These are phyloP conservation scores for Phlegmacium glaucopus DNA, from an alignment of 768 basidiomycete species.

Conservation along the genomic window DNA sequence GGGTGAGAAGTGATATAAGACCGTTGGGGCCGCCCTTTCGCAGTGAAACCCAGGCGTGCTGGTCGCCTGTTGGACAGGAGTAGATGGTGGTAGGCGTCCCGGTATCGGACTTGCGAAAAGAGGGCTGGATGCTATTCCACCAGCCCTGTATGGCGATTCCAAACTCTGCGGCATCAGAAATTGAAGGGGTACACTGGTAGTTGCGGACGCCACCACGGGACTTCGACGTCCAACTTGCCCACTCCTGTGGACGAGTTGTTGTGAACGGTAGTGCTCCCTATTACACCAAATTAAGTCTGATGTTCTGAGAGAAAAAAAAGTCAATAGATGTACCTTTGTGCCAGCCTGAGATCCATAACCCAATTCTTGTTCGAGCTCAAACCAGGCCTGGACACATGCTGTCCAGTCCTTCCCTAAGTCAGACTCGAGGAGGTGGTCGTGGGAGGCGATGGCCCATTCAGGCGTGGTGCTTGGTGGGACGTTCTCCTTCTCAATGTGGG, in stretches of 20 bases:
- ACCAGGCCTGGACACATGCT: conserved; percentile 5
- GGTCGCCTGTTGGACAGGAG: not conserved
- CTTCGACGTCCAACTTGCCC: conserved; percentile 3
- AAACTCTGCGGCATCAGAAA: conserved; percentile 6
- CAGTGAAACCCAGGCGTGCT: conserved; percentile 5
- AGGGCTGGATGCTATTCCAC: conserved; percentile 10
- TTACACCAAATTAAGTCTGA: not conserved
- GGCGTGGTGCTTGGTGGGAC: not conserved
- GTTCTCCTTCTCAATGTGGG: not conserved
- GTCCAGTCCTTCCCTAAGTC: conserved; percentile 8
- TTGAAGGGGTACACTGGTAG: not conserved
- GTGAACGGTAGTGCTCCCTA: conserved; percentile 1
- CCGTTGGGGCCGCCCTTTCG: conserved; percentile 8
- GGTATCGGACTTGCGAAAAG: not conserved
- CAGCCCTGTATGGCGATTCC: conserved; percentile 6
- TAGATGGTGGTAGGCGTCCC: not conserved
- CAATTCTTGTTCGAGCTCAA: conserved; percentile 4
- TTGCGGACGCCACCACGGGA: not conserved
- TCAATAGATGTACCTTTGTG: conserved; percentile 1
- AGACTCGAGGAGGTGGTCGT: not conserved
- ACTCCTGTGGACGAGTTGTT: conserved; percentile 3
- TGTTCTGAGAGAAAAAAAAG: not conserved
- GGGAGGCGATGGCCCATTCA: not conserved
- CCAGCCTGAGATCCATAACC: conserved; percentile 5
- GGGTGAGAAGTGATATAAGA: conserved; percentile 4